Evolutionary conservation across 2,329 filamentous ascomycete species (phyloP).

Genomic region (Aureobasidium leucospermi): DNA sequence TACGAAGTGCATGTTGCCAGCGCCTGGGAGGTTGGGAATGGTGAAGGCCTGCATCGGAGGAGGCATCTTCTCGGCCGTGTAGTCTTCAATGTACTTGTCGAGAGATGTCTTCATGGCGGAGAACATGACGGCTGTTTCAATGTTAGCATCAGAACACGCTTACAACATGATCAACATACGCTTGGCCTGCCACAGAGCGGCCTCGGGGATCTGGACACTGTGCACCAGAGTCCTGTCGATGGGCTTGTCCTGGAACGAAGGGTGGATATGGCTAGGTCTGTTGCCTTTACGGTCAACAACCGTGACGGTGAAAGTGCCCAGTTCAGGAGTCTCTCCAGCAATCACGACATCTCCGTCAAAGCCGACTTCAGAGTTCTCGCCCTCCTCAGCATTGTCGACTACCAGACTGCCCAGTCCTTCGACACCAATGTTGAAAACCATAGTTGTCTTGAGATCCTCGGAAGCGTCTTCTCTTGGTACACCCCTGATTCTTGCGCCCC

Average conservation of each 20-base stretch:
- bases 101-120: conserved; percentile 56
- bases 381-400: conserved; percentile 45
- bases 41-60: conserved; percentile 83
- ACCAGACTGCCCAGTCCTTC: conserved; percentile 67
- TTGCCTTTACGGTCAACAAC: conserved; percentile 61
- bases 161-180: conserved; percentile 20
- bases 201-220: conserved; percentile 58
- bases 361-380: conserved; percentile 47
- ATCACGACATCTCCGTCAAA: conserved; percentile 59
- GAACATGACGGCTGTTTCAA: conserved; percentile 45
- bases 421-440: conserved; percentile 75
- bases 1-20: conserved; percentile 77
- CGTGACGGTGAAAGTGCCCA: conserved; percentile 74
- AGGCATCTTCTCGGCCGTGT: conserved; percentile 59
- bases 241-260: conserved; percentile 60
- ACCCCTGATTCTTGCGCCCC: conserved; percentile 84
- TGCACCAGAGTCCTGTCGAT: conserved; percentile 69
- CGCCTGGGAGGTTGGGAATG: conserved; percentile 58
- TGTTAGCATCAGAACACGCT: conserved; percentile 38
- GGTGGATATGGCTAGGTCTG: conserved; percentile 51
- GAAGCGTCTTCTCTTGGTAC: conserved; percentile 62
- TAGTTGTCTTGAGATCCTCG: conserved; percentile 60
- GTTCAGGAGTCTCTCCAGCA: conserved; percentile 58
- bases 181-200: conserved; percentile 79
- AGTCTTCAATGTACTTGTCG: conserved; percentile 51